Conservation (phyloP, 2,329 filamentous ascomycete genomes). For the Beauveria sp. region DNA sequence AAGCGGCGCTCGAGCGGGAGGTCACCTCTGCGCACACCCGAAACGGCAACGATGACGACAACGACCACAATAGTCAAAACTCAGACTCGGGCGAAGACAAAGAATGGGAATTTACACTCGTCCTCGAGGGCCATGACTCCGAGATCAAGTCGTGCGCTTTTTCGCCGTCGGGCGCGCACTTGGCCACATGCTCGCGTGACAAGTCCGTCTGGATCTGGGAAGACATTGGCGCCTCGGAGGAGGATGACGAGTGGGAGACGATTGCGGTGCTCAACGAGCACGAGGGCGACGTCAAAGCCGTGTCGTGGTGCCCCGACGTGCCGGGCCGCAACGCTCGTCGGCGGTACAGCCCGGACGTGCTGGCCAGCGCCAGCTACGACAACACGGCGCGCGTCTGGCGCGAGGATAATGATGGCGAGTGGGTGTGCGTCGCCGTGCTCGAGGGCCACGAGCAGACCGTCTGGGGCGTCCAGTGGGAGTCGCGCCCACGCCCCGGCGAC, state of each 20-base stretch:
- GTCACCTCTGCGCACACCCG: slow-evolving; percentile 5
- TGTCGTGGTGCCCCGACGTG: slow-evolving; percentile 78
- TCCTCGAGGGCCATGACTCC: slow-evolving; percentile 90
- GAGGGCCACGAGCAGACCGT: slow-evolving; percentile 79
- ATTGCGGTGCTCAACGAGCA: slow-evolving; percentile 92
- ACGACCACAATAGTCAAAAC: slow-evolving; percentile 20
- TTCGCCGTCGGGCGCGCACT: slow-evolving; percentile 63
- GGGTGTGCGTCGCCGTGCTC: slow-evolving; percentile 79
- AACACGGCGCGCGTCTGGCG: slow-evolving; percentile 83
- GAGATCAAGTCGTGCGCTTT: slow-evolving; percentile 81
- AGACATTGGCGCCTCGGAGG: slow-evolving; percentile 64
- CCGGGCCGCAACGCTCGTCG: slow-evolving; percentile 37
- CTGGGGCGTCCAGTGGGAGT: slow-evolving; percentile 76
- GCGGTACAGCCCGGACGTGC: slow-evolving; percentile 56
- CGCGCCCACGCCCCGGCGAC: slow-evolving; percentile 26
- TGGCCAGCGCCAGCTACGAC: slow-evolving; percentile 91
- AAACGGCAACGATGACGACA: slow-evolving; percentile 16
- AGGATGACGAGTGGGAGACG: slow-evolving; percentile 94
- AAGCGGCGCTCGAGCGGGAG: slow-evolving; percentile 6
- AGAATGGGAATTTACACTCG: slow-evolving; percentile 87
- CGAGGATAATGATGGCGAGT: slow-evolving; percentile 82
- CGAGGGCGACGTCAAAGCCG: slow-evolving; percentile 88
- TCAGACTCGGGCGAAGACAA: slow-evolving; percentile 55
- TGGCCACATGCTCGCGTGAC: slow-evolving; percentile 87
- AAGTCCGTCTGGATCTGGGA: slow-evolving; percentile 99